phyloP scores from a whole-genome alignment of 495 filamentous ascomycete species.

The Talaromyces nanjingensis region DNA sequence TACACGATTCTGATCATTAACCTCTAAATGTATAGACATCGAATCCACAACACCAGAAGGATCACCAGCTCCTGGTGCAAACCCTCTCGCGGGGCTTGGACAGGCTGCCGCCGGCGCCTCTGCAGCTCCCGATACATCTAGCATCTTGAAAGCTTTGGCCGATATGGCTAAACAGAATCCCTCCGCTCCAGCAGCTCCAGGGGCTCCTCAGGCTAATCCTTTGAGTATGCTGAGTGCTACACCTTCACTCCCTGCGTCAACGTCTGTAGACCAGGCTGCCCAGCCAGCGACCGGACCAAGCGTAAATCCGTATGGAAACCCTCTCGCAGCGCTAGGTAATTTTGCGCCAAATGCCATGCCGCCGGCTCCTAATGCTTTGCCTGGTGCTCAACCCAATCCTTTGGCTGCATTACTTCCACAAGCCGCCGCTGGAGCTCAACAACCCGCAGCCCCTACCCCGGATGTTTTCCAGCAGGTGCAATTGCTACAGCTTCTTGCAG shows the following conservation, averaged over 20 bases:
- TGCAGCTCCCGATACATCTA: constrained; percentile 53
- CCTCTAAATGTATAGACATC: constrained; percentile 33
- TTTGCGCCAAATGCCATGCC: constrained; percentile 43
- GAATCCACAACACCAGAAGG: constrained; percentile 76
- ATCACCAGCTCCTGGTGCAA: constrained; percentile 59
- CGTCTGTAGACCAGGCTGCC: constrained; percentile 42
- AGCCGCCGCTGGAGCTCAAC: constrained; percentile 34
- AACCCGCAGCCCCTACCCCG: constrained; percentile 22
- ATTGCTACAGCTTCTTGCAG: constrained; percentile 50
- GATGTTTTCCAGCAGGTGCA: constrained; percentile 59
- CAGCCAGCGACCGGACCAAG: constrained; percentile 36
- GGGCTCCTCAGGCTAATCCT: constrained; percentile 40
- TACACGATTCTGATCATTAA: background rate
- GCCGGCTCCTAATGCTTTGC: constrained; percentile 31
- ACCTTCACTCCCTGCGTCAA: constrained; percentile 31
- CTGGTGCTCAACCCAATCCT: constrained; percentile 33
- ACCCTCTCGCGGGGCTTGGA: constrained; percentile 15
- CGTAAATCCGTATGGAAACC: constrained; percentile 56
- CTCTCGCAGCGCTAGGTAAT: constrained; percentile 35
- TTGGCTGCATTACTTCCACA: constrained; percentile 42
- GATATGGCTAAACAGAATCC: constrained; percentile 81
- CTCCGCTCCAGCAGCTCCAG: constrained; percentile 47
- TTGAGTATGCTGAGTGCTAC: constrained; percentile 47
- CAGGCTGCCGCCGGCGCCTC: constrained; percentile 23
- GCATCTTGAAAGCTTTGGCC: constrained; percentile 75